Conservation (phyloP, 441 rosid species). For the Hura crepitans region DNA sequence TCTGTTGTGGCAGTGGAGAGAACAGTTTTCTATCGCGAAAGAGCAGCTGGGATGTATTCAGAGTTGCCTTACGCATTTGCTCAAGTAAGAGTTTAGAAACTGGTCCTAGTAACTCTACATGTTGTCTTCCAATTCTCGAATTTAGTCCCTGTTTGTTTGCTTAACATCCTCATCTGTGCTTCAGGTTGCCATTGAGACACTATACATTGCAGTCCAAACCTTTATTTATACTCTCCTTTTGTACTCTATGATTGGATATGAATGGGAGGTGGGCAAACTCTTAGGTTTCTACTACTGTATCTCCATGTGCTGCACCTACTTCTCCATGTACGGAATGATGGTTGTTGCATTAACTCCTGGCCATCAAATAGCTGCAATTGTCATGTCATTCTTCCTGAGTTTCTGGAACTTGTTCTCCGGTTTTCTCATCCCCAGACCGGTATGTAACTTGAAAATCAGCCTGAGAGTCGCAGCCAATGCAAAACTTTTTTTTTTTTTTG, state of each 20-base stretch:
- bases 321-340: conserved; percentile 67
- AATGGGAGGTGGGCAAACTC: conserved; percentile 36
- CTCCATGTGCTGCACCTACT: conserved; percentile 52
- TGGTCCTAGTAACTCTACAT: conserved; percentile 28
- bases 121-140: conserved; percentile 50
- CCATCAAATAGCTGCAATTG: conserved; percentile 51
- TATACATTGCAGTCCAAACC: conserved; percentile 50
- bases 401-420: conserved; percentile 71
- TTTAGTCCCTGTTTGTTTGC: conserved; percentile 17
- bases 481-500: background rate
- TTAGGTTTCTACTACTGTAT: conserved; percentile 58
- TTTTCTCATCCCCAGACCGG: conserved; percentile 44
- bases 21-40: conserved; percentile 35
- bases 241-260: conserved; percentile 55
- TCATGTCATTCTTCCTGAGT: conserved; percentile 53
- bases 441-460: conserved; percentile 16
- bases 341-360: conserved; percentile 56
- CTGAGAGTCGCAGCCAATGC: background rate
- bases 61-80: conserved; percentile 61
- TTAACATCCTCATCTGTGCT: background rate
- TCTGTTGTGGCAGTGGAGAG: conserved; percentile 50
- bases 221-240: conserved; percentile 40
- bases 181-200: conserved; percentile 50
- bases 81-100: conserved; percentile 35
- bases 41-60: conserved; percentile 89